Evolutionary conservation across 2,329 filamentous ascomycete genomes (phyloP), one percentile per base, ranked within the genome.

Genomic region (Aspergillus caelatus): DNA sequence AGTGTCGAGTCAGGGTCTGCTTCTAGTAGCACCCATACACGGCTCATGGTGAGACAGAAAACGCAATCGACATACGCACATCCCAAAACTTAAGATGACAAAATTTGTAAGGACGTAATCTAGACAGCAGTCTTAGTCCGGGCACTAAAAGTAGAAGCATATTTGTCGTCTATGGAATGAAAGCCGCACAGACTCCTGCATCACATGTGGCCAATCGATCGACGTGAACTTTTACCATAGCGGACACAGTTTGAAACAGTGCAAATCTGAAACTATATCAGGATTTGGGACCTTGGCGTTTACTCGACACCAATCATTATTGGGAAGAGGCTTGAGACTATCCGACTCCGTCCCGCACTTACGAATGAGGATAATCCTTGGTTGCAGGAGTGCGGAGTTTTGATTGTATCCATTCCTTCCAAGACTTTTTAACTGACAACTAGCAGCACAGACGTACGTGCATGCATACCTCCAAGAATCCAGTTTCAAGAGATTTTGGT

Each of bases 261-360:
- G 43, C 58, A 48, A 62, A 62, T 66, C 66, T 66, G 64, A 67
- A 67, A 67, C 65, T 58, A 19, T 26, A 32, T 55, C 32, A 56
- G 59, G 53, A 53, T 64, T 57, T 58, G 56, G 50, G 64, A 57
- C 60, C 65, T 67, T 67, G 66, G 66, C 66, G 52, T 26, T 19
- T 39, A 66, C 16, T 16, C 14, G 54, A 56, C 55, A 46, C 66
- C 66, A 67, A 67, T 67, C 55, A 63, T 56, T 21, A 28, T 48
- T 14, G n/a, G 19, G 34, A 57, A 57, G 48, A n/a, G 32, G 21
- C 28, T 36, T 58, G 57, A 56, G 34, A 30, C 30, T 63, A 41
- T 61, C 36, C 36, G 39, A 48, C 32, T 36, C 54, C 60, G 55
- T 56, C 23, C 54, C 56, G 41, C 61, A 30, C 14, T 26, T 59